phyloP scores from a whole-genome alignment of 1,284 basidiomycete species.

The Trichosporon sp. region DNA sequence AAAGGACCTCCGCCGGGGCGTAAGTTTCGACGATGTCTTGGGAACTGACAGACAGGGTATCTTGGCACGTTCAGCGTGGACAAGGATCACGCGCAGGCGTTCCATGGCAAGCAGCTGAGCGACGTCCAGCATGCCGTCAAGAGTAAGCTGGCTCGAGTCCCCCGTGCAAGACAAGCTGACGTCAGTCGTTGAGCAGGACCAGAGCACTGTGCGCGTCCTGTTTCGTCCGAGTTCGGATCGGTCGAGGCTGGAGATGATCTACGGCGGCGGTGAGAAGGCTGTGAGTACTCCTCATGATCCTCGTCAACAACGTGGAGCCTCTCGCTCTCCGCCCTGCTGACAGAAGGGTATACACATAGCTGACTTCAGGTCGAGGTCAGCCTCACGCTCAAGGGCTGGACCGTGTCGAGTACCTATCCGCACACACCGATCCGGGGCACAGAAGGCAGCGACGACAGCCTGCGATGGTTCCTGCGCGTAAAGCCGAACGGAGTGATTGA shows the following conservation, averaged over 20 bases:
- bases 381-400: constrained; percentile 48
- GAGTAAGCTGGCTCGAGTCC: constrained; percentile 34
- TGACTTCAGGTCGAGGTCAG: constrained; percentile 46
- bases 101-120: constrained; percentile 46
- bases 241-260: constrained; percentile 47
- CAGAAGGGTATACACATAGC: neutral
- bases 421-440: constrained; percentile 42
- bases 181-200: constrained; percentile 40
- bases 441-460: constrained; percentile 32
- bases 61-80: constrained; percentile 47
- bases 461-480: constrained; percentile 52
- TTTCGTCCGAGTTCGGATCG: constrained; percentile 50
- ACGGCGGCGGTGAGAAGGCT: constrained; percentile 44
- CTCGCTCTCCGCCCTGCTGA: too few relatives aligned
- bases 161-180: neutral
- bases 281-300: constrained; percentile 32
- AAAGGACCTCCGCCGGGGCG: constrained; percentile 47
- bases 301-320: too few relatives aligned
- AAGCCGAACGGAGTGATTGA: constrained; percentile 45
- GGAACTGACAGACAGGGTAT: constrained; percentile 37
- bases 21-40: constrained; percentile 19
- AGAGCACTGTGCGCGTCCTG: constrained; percentile 44
- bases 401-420: constrained; percentile 49
- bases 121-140: constrained; percentile 49
- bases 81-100: constrained; percentile 37